phyloP scores from a whole-genome alignment of 768 basidiomycete genomes.

The Phaeolepiota aurea region DNA sequence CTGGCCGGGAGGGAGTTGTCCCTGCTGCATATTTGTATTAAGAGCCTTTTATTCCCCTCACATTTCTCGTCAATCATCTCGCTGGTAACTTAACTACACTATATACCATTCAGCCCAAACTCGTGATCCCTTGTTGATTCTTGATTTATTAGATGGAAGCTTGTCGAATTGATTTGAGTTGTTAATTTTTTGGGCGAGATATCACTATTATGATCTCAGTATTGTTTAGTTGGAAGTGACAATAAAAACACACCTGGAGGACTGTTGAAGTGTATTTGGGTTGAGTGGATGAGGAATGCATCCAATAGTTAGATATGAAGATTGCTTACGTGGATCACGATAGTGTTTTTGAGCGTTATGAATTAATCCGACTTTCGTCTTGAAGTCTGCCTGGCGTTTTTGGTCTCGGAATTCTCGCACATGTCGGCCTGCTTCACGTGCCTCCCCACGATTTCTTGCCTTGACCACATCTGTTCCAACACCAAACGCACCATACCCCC shows the following conservation, averaged over 20 bases:
- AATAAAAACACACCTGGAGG: conserved; percentile 9
- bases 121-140: no score
- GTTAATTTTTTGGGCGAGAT: no score
- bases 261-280: no score
- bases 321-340: conserved; percentile 60
- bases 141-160: no score
- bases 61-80: conserved; percentile 14
- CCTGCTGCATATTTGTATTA: conserved; percentile 89
- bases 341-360: conserved; percentile 87
- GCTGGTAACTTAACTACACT: no score
- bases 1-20: conserved; percentile 82
- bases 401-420: conserved; percentile 80
- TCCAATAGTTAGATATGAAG: not conserved
- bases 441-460: conserved; percentile 93
- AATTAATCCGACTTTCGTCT: conserved; percentile 71
- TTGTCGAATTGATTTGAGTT: no score
- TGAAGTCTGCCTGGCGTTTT: conserved; percentile 71
- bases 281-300: not conserved
- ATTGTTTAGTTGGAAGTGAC: no score
- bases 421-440: conserved; percentile 84
- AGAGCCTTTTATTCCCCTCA: conserved; percentile 23
- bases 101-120: no score
- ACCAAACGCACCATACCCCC: conserved; percentile 85
- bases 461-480: conserved; percentile 75
- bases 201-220: no score